Base-by-base conservation (phyloP, 129 eudicot species). In the Scalesia atractyloides region DNA sequence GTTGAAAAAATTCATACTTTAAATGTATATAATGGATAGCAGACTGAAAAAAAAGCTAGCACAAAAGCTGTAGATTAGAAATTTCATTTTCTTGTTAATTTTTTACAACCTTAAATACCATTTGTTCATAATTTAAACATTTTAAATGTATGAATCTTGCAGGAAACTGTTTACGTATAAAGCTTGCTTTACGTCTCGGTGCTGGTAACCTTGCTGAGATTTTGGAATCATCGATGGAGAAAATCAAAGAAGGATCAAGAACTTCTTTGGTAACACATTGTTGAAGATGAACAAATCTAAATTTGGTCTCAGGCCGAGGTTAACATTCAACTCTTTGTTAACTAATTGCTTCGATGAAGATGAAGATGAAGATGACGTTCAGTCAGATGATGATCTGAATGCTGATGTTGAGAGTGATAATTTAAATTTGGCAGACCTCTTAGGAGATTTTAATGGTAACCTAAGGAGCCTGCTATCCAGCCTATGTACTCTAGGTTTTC, bases 401-500 rank as follows among this genome's bases (percentile, higher is more conserved):
- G 51, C 62, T 72, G 86, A 86, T 72, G 8, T 72, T 60, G 26
- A 24, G 26, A 24, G 58, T 8, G 97, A 86, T 58, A 17, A 69
- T 14, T 48, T 72, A 53, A 84, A 81, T 59, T 83, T 85, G 60
- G 74, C 83, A 57, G 87, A 85, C 61, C 89, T 92, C 41, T 65
- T 59, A 0, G 97, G 97, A 64, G 97, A 92, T 74, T 87, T n/a
- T n/a, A n/a, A n/a, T n/a, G n/a, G n/a, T 24, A 24, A 24, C 30
- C 30, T 24, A 78, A 82, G 47, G 30, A 24, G 30, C 2, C 30
- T 24, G 1, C 30, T 24, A 24, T 24, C 30, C 30, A 24, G 30
- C 30, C 30, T 1, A 24, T 24, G 30, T 24, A 24, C 30, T 24
- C 30, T 24, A 24, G 30, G 30, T 24, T 24, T 24, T 24, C 30